Evolutionary conservation across 1,284 basidiomycete genomes (phyloP), one percentile per base, ranked within the genome.

Genomic region (Puccinia horiana): DNA sequence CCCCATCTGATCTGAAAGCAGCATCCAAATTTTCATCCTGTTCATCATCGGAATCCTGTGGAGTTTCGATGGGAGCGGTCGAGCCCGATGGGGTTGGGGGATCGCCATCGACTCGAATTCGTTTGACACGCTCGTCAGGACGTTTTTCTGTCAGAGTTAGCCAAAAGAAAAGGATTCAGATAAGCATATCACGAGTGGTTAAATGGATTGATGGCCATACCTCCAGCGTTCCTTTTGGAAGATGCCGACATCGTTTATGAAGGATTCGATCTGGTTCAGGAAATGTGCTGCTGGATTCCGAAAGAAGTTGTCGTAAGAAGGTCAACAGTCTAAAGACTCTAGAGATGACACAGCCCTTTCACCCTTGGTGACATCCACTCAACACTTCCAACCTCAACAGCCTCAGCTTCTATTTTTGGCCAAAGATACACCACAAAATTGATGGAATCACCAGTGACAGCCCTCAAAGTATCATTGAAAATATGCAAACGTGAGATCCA

Each of bases 11-110:
- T 56, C 74, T 72, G 61, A 81, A 81, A 32, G 69, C 69, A 61
- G 79, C 79, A 65, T 81, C 79, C 69, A 81, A 47, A 65, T 81
- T 81, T n/a, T 74, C 47, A 40, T 81, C 79, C 29, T 47, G 37
- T 49, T 81, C 70, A 44, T 73, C 79, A 52, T 73, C 63, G 29
- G 77, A 58, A 52, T 37, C 67, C 2, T 37, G 54, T 18, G n/a
- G 26, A 16, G 67, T 37, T 40, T 56, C 49, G 72, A 23, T 16
- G 29, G 16, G 49, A 54, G 37, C 47, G 5, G 44, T 29, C 20
- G 69, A 70, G 20, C 69, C 47, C 32, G 69, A 44, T 44, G 69
- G 69, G 8, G n/a, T 49, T 44, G 42, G 23, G 20, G 69, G 23
- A 23, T 26, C 69, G 2, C 3, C 44, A 6, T 70, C 69, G 69